A percentile compares a stretch with the other conserved stretches of the same genome.
phyloP scores from a whole-genome alignment of 768 basidiomycete species.

The Tulasnella sp. region DNA sequence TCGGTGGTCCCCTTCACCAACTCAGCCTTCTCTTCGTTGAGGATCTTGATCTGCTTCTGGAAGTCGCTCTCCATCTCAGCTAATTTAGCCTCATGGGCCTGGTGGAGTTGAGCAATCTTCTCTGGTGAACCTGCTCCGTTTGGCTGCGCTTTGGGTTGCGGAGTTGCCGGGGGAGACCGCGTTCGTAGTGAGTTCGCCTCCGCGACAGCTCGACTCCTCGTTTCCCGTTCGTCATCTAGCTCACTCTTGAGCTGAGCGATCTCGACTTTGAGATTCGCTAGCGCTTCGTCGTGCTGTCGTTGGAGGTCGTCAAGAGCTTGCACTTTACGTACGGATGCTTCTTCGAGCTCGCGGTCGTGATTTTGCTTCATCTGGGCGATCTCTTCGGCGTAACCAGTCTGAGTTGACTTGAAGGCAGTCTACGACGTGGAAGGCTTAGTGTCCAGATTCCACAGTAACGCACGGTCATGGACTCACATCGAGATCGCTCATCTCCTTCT shows the following conservation, averaged over 20 bases:
- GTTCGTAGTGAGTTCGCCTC: slow-evolving; percentile 46
- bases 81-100: slow-evolving; percentile 80
- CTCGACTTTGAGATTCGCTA: slow-evolving; percentile 61
- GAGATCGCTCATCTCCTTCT: slow-evolving; percentile 23
- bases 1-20: slow-evolving; percentile 49
- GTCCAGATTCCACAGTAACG: background rate
- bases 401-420: slow-evolving; percentile 64
- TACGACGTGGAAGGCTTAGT: slow-evolving; percentile 39
- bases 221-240: slow-evolving; percentile 66
- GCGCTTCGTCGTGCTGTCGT: slow-evolving; percentile 57
- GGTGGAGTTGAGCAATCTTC: slow-evolving; percentile 71
- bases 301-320: slow-evolving; percentile 64
- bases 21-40: slow-evolving; percentile 57
- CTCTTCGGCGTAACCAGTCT: slow-evolving; percentile 56
- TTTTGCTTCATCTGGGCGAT: slow-evolving; percentile 55
- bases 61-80: slow-evolving; percentile 68
- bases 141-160: slow-evolving; percentile 42
- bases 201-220: slow-evolving; percentile 51
- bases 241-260: slow-evolving; percentile 63
- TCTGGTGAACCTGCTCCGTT: slow-evolving; percentile 62
- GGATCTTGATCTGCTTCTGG: slow-evolving; percentile 52
- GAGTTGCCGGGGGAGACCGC: slow-evolving; percentile 39
- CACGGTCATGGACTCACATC: background rate
- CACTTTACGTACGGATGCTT: slow-evolving; percentile 62
- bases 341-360: slow-evolving; percentile 70